Base-by-base conservation (phyloP, 192 early-diverging fungal genomes). In the Chytriomyces sp. region DNA sequence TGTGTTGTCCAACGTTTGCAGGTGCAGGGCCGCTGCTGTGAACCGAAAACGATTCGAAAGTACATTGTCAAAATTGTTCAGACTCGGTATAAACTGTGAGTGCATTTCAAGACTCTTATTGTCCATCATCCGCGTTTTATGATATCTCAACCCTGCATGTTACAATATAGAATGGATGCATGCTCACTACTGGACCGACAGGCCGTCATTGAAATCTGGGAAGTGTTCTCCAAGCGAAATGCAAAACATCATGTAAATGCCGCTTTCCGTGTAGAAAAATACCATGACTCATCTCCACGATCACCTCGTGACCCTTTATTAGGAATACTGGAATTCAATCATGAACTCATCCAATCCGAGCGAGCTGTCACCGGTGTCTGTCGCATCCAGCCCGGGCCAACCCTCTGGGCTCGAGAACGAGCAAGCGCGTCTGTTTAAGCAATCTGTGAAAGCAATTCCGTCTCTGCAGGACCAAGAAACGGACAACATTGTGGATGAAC, bases 191-290 rank as follows among this genome's bases (percentile, higher is more conserved):
- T 49, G 10, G 72, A 73, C 8, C 24, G 45, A 20, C 20, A 20
- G 3, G 20, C 18, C 18, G 57, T 43, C 10, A n/a, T 73, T 3
- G 72, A 73, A 47, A 62, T 73, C 7, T 45, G 61, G 28, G 72
- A 73, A 45, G 16, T 57, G 53, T 57, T 57, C 53, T 57, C 20
- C 53, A 57, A 57, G 53, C 13, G 53, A 57, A 57, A 57, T 57
- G 16, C 13, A 57, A 57, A 57, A 20, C 53, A 57, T 20, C 53
- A 20, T 57, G 53, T 35, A 35, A 35, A 35, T 35, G 35, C 35
- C 35, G 35, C 35, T 4, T 4, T 1, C 35, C 35, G 4, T 35
- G 2, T 35, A 35, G 4, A 35, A 35, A 35, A 35, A 35, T 35
- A 4, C 35, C 2, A 35, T 4, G 35, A 35, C 35, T 35, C 35